Evolutionary conservation across 164 flowering plant species (phyloP).

Genomic region (Stephania yunnanensis): DNA sequence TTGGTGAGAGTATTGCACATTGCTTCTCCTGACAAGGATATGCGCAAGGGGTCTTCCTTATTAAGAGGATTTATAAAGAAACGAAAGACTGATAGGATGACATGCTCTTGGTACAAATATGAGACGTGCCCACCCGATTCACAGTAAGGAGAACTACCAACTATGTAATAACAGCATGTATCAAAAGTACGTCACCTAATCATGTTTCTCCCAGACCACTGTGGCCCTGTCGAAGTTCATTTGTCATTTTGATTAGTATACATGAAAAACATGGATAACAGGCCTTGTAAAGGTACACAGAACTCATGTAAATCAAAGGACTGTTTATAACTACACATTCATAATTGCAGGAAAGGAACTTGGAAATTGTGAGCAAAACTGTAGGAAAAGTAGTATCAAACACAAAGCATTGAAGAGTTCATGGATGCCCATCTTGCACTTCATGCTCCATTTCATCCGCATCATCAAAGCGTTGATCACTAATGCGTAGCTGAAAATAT

Average conservation of each 20-base stretch:
- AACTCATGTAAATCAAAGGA: neutral
- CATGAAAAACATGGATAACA: neutral
- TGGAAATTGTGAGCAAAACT: neutral
- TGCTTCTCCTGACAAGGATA: no score
- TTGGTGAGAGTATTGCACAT: no score
- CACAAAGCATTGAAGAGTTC: slow-evolving; percentile 11
- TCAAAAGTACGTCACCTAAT: no score
- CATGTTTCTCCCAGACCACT: no score
- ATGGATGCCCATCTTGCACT: slow-evolving; percentile 24
- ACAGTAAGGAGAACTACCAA: no score
- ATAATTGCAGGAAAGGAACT: neutral
- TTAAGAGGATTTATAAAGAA: no score
- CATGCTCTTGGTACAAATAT: no score
- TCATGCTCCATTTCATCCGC: slow-evolving; percentile 68
- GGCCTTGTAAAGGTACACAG: neutral
- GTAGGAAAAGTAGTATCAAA: neutral
- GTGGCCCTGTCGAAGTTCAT: no score
- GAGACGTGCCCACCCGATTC: no score
- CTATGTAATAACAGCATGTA: no score
- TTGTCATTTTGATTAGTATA: neutral
- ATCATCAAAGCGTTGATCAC: slow-evolving; percentile 77
- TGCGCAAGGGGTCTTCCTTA: no score
- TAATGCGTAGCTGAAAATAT: slow-evolving; percentile 59
- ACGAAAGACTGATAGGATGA: no score
- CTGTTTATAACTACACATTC: neutral